Conservation (phyloP, 2,329 filamentous ascomycete species). For the Alternaria panax region DNA sequence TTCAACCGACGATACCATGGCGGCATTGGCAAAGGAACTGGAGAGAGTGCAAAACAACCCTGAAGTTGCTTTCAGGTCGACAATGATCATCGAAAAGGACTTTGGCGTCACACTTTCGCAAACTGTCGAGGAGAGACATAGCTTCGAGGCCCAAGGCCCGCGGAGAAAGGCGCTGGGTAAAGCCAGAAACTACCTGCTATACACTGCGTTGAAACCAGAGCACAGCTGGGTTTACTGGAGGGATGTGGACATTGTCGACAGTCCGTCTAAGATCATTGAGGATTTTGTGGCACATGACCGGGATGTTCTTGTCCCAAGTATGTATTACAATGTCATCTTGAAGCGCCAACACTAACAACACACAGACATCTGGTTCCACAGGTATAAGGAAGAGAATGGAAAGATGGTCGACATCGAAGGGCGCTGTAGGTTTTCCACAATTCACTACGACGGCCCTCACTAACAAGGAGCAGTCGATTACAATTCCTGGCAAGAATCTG, state of each 20-base stretch:
- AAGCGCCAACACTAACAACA: conserved; percentile 16
- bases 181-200: conserved; percentile 90
- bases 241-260: conserved; percentile 95
- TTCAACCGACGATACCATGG: conserved; percentile 87
- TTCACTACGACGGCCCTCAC: background rate
- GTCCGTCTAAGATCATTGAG: conserved; percentile 84
- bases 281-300: conserved; percentile 94
- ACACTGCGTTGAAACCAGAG: conserved; percentile 83
- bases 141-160: conserved; percentile 85
- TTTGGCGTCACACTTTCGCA: conserved; percentile 81
- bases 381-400: conserved; percentile 75
- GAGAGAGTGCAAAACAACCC: conserved; percentile 82
- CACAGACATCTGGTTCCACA: conserved; percentile 94
- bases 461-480: conserved; percentile 76
- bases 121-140: conserved; percentile 81
- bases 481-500: conserved; percentile 97
- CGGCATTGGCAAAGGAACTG: conserved; percentile 83
- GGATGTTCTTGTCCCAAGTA: conserved; percentile 95
- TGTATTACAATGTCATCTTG: conserved; percentile 47
- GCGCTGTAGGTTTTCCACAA: conserved; percentile 70
- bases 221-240: conserved; percentile 99
- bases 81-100: conserved; percentile 87
- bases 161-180: conserved; percentile 88
- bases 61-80: conserved; percentile 86
- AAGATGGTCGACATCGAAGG: conserved; percentile 81